Evolutionary conservation across 2,329 filamentous ascomycete genomes (phyloP), one percentile per base, ranked within the genome.

Genomic region (Acarospora socialis): DNA sequence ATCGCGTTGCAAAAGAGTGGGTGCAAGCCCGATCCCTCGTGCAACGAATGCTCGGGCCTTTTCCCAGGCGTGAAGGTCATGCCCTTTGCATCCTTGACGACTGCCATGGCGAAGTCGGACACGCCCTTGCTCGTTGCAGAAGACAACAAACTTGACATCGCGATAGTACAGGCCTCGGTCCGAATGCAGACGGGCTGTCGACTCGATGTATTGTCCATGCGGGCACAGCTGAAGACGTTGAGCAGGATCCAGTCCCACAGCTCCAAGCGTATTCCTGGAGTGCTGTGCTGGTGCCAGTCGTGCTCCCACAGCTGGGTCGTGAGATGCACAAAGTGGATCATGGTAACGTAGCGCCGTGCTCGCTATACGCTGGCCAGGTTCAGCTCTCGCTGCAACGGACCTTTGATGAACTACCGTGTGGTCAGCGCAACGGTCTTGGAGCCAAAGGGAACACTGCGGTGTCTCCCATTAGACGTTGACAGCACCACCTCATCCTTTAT

Each of bases 1-100:
- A 32, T 14, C 7, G 20, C 20, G 21, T 32, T 32, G 10, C 19
- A 22, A 24, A 37, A 37, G 15, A 37, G 34, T 14, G 34, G 34
- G 12, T 32, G 20, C n/a, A 32, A 15, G 4, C n/a, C n/a, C n/a
- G n/a, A n/a, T n/a, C 21, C 30, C 30, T 32, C 3, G 3, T 32
- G 9, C 3, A 32, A 15, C 1, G 12, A 22, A 13, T 32, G 20
- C 21, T 32, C 19, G n/a, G 20, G 30, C 30, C 30, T 3, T 30
- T 30, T 30, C 28, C 21, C 17, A 2, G 17, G 17, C 5, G 17
- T 30, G 12, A 9, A 21, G n/a, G 8, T 30, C 28, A 30, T 19
- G 16, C n/a, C 21, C 9, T 30, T 30, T 2, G 28, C 18, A 3
- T 30, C 17, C 21, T 13, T 16, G 9, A 30, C 17, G 7, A 30